phyloP scores from a whole-genome alignment of 1,284 basidiomycete species.

The Schizophyllum amplum region DNA sequence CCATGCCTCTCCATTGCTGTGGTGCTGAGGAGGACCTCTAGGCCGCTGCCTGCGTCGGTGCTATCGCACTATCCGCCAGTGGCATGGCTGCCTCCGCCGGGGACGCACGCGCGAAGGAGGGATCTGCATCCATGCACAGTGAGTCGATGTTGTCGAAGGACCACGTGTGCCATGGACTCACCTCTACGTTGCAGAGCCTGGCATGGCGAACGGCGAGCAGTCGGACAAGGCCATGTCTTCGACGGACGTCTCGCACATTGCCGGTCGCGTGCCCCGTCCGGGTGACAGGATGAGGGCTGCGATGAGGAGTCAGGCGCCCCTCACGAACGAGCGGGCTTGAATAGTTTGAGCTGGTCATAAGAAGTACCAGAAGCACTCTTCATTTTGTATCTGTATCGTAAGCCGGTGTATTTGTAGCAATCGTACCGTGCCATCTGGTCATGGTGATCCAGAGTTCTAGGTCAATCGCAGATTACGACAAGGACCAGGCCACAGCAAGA shows the following conservation, averaged over 20 bases:
- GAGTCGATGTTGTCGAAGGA: not conserved
- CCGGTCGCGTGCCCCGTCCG: not conserved
- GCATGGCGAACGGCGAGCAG: not conserved
- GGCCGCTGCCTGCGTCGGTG: not conserved
- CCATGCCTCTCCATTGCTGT: not conserved
- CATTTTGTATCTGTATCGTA: not conserved
- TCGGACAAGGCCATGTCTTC: not conserved
- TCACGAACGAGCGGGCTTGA: not conserved
- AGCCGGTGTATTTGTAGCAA: not conserved
- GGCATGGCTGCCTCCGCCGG: not conserved
- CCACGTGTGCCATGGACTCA: not conserved
- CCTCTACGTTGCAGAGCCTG: not conserved
- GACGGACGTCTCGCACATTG: not conserved
- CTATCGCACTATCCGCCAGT: not conserved
- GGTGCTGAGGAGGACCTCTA: not conserved
- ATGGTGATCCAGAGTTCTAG: no score
- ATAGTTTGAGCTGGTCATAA: not conserved
- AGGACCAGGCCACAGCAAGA: no score
- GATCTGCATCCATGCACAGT: not conserved
- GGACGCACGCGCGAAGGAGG: not conserved
- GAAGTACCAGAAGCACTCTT: not conserved
- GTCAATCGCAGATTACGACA: no score
- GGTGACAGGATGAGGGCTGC: not conserved
- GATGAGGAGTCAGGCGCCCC: not conserved
- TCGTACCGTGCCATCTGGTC: not conserved